phyloP scores from a whole-genome alignment of 331 rosid genomes.

The Dryas integrifolia region DNA sequence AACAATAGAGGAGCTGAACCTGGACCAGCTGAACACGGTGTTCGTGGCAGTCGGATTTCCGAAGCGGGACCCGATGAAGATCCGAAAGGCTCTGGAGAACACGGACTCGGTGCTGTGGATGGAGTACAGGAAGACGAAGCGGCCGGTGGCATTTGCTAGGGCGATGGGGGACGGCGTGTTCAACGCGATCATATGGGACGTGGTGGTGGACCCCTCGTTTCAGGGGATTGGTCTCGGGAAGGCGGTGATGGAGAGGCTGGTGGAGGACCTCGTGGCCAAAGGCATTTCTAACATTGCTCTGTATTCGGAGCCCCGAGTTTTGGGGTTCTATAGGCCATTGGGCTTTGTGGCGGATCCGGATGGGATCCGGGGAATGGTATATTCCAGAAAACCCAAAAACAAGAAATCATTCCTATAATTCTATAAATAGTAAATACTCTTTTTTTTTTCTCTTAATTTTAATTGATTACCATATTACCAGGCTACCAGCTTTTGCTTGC shows the following conservation, averaged over 20 bases:
- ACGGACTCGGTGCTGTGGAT: slow-evolving; percentile 73
- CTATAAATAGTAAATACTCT: too few relatives aligned
- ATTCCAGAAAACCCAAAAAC: slow-evolving; percentile 51
- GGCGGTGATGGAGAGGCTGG: slow-evolving; percentile 75
- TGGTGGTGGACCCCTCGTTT: slow-evolving; percentile 89
- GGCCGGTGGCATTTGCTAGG: slow-evolving; percentile 78
- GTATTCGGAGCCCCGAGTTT: slow-evolving; percentile 81
- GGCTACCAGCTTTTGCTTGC: too few relatives aligned
- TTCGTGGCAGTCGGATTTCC: slow-evolving; percentile 92
- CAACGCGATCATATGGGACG: slow-evolving; percentile 93
- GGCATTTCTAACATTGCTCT: slow-evolving; percentile 75
- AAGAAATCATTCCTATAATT: neutral
- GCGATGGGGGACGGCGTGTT: slow-evolving; percentile 92
- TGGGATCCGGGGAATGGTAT: slow-evolving; percentile 84
- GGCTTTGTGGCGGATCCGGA: slow-evolving; percentile 89
- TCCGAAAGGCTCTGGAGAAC: slow-evolving; percentile 61
- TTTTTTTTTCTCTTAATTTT: too few relatives aligned
- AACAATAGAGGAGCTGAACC: slow-evolving; percentile 49
- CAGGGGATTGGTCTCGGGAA: slow-evolving; percentile 87
- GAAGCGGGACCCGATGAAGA: slow-evolving; percentile 60
- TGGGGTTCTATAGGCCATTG: slow-evolving; percentile 78
- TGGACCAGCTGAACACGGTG: slow-evolving; percentile 64
- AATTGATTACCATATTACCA: too few relatives aligned
- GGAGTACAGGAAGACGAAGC: slow-evolving; percentile 49
- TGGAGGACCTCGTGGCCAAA: slow-evolving; percentile 39